Evolutionary conservation across 139 green algal species (phyloP).

Genomic region (Monoraphidium neglectum): DNA sequence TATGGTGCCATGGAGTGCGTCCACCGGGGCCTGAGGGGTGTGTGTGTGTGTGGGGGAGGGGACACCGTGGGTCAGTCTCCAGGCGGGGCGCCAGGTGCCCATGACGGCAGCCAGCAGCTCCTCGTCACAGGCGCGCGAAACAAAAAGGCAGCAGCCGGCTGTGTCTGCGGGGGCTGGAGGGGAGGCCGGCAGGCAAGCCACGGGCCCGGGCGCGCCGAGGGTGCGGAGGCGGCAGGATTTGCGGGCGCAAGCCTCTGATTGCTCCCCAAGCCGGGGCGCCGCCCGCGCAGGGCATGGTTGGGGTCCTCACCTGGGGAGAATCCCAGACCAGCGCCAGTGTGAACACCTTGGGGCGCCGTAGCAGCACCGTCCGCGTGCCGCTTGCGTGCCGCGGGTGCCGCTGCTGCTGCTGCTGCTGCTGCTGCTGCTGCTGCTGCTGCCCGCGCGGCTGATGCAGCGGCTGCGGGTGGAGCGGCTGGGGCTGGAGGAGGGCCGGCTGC

Average conservation of each 20-base stretch:
- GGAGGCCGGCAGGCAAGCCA: neutral
- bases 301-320: slow-evolving; percentile 58
- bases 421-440: neutral
- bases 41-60: no score
- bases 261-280: no score
- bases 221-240: no score
- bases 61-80: no score
- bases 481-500: neutral
- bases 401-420: neutral
- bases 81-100: no score
- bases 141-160: no score
- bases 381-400: neutral
- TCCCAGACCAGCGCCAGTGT: slow-evolving; percentile 78
- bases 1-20: slow-evolving; percentile 55
- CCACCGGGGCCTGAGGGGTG: slow-evolving; percentile 40
- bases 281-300: no score
- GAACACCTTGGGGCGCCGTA: slow-evolving; percentile 65
- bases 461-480: slow-evolving; percentile 10
- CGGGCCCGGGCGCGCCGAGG: neutral
- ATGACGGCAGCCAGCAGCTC: no score
- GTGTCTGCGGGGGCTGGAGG: no score
- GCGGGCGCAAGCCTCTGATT: no score
- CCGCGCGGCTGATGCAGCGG: neutral
- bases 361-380: slow-evolving; percentile 38
- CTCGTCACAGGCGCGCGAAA: no score